Percentiles rank a stretch among this genome's conserved stretches.
phyloP scores from a whole-genome alignment of 2,329 filamentous ascomycete genomes.

The Pestalotiopsis fici region DNA sequence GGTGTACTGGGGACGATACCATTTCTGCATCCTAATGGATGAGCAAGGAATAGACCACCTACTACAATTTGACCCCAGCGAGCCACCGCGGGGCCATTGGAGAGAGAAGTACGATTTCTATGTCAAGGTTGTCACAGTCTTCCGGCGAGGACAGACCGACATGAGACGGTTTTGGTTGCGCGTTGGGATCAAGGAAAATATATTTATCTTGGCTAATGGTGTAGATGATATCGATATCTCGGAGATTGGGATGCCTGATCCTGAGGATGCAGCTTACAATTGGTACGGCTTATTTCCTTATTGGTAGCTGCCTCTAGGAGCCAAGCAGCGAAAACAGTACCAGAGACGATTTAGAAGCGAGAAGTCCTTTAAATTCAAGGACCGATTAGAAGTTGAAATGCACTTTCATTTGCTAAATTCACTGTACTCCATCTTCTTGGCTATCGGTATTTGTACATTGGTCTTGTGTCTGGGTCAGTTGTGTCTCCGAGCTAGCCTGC shows the following conservation, averaged over 20 bases:
- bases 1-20: not conserved
- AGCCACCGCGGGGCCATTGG: not conserved
- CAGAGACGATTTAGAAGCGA: too few species aligned
- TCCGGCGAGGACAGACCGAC: not conserved
- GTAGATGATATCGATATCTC: not conserved
- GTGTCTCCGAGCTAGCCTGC: too few species aligned
- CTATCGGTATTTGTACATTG: too few species aligned
- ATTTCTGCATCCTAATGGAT: not conserved
- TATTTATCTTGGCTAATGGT: not conserved
- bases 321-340: too few species aligned
- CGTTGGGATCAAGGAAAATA: not conserved
- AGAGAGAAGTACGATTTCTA: not conserved
- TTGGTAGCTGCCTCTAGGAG: not conserved
- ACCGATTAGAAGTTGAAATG: too few species aligned
- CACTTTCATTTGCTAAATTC: too few species aligned
- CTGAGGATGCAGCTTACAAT: not conserved
- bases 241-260: not conserved
- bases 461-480: too few species aligned
- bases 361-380: too few species aligned
- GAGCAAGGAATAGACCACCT: not conserved
- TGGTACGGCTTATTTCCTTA: not conserved
- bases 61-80: not conserved
- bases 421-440: too few species aligned
- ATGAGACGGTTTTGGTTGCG: not conserved
- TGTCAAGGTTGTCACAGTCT: not conserved